Base-by-base conservation (phyloP, 495 filamentous ascomycete genomes). In the Aspergillus baeticus region DNA sequence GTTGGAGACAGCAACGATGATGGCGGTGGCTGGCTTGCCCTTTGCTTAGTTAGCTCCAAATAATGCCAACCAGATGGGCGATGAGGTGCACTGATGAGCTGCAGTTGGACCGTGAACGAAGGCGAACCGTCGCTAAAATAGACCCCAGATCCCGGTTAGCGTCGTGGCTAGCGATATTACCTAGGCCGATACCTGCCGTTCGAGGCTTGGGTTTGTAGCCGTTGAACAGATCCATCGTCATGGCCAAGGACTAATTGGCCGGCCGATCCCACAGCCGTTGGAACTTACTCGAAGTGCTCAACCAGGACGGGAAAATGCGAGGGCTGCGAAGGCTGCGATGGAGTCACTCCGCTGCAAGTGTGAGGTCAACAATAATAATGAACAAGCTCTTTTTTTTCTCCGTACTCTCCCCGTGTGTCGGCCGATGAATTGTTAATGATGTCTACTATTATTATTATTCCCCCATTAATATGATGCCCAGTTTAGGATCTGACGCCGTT, bases 181-280 rank as follows among this genome's bases (percentile, higher is more conserved):
- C 55, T 55, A 36, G 43, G 56, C 23, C 60, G 57, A 65, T 65
- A 60, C 63, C 51, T 65, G 42, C 63, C 63, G 18, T 55, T 57
- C 51, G 11, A 46, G 63, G 63, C 47, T 58, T 65, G 63, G 63
- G 63, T 60, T 65, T 56, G 60, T 65, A 55, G 57, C 57, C 54
- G 59, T 60, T 62, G 59, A 55, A 62, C 63, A 61, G 63, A 65
- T 62, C 59, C 63, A 62, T 62, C 57, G 53, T 47, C 52, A 45
- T 59, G 38, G 56, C 46, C 52, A 42, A 47, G 51, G 21, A 61
- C 54, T 61, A 57, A 65, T 65, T 62, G 57, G 63, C 51, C 55
- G 57, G 59, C 55, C 39, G 44, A 59, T 57, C 49, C 43, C 55
- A 54, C 46, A 38, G 54, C 63, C 63, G 63, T 65, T 65, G 52